Conservation (phyloP, 495 filamentous ascomycete genomes). For the Astrocystis sublimbata region DNA sequence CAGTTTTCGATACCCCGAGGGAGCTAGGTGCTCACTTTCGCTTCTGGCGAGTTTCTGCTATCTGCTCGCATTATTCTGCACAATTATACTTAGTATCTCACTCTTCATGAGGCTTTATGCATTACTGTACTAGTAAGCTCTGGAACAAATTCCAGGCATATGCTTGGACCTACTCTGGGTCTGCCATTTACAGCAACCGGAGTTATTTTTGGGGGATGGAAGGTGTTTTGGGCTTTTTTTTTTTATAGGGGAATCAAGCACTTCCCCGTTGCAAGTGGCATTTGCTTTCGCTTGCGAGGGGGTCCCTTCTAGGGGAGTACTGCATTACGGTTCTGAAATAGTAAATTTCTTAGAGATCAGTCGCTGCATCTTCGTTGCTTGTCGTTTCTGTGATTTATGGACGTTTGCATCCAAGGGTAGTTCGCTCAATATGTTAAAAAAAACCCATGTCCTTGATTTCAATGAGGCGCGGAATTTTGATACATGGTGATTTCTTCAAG, state of each 20-base stretch:
- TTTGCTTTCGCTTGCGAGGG: background rate
- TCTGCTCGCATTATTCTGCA: constrained; percentile 20
- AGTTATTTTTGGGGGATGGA: too few relatives aligned
- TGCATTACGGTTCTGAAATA: too few relatives aligned
- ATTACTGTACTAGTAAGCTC: constrained; percentile 26
- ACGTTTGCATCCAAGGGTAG: too few relatives aligned
- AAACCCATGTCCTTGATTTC: too few relatives aligned
- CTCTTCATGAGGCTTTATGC: constrained; percentile 25
- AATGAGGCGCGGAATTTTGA: too few relatives aligned
- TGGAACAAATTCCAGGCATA: constrained; percentile 1
- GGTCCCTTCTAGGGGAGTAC: constrained; percentile 1
- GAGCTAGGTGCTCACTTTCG: constrained; percentile 8
- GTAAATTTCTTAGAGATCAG: too few relatives aligned
- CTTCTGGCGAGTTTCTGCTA: constrained; percentile 5
- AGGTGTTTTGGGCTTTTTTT: constrained; percentile 30
- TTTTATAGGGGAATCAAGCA: too few relatives aligned
- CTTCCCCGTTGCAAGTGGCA: constrained; percentile 1
- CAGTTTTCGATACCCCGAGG: constrained; percentile 19
- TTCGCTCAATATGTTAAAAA: too few relatives aligned
- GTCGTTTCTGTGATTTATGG: too few relatives aligned
- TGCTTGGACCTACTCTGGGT: constrained; percentile 8
- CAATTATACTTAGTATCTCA: constrained; percentile 15
- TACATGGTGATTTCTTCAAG: too few relatives aligned
- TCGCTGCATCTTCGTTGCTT: too few relatives aligned
- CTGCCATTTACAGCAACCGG: constrained; percentile 26